A percentile compares a stretch with the other conserved stretches of the same genome.
Conservation (phyloP, 1,284 basidiomycete species). For the Phellinidium pouzarii region DNA sequence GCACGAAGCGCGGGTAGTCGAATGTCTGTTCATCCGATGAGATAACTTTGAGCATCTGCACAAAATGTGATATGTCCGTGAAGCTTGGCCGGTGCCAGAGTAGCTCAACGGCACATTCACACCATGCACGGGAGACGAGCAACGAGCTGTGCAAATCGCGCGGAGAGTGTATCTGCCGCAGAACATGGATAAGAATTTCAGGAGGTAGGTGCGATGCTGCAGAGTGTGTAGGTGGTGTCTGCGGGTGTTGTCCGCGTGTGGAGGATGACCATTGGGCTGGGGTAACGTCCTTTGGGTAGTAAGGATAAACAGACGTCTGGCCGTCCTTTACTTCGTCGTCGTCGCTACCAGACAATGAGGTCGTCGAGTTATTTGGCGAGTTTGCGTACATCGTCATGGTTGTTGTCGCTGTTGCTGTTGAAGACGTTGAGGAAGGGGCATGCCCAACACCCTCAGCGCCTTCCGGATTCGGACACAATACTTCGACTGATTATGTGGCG, state of each 20-base stretch:
- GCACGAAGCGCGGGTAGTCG: slow-evolving; percentile 83
- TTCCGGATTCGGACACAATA: not conserved
- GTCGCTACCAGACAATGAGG: slow-evolving; percentile 31
- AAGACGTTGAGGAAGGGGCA: slow-evolving; percentile 7
- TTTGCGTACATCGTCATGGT: slow-evolving; percentile 15
- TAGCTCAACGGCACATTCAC: slow-evolving; percentile 90
- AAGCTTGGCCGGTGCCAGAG: slow-evolving; percentile 92
- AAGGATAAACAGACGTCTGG: slow-evolving; percentile 41
- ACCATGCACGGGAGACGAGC: slow-evolving; percentile 89
- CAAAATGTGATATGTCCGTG: slow-evolving; percentile 61
- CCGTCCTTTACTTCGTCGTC: slow-evolving; percentile 55
- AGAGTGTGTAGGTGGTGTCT: slow-evolving; percentile 28
- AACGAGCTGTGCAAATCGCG: slow-evolving; percentile 73
- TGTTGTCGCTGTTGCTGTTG: slow-evolving; percentile 12
- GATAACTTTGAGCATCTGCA: slow-evolving; percentile 72
- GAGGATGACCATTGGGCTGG: slow-evolving; percentile 18
- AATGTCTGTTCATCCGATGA: slow-evolving; percentile 65
- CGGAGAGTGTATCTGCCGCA: slow-evolving; percentile 74
- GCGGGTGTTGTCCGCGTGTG: not conserved
- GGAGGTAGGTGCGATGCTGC: slow-evolving; percentile 68
- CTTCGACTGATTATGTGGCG: slow-evolving; percentile 10
- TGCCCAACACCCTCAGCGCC: not conserved
- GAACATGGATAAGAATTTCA: slow-evolving; percentile 90
- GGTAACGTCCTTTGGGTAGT: slow-evolving; percentile 17
- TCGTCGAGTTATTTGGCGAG: slow-evolving; percentile 30